These are phyloP conservation scores for Neonothopanus nambi DNA, from an alignment of 1,284 basidiomycete species.

Conservation along the genomic window DNA sequence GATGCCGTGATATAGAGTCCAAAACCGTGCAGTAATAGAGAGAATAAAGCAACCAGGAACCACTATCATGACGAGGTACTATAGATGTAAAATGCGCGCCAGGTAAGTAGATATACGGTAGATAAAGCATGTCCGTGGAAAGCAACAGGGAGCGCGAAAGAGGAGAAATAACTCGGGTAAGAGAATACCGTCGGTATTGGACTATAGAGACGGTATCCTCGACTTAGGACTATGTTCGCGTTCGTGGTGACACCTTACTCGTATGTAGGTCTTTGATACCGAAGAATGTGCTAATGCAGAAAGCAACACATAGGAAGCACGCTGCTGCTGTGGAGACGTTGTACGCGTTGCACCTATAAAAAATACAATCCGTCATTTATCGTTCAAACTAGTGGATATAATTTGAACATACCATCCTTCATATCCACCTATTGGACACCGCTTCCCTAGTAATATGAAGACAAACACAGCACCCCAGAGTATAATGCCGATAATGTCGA, in stretches of 20 bases:
- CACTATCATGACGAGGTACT: not conserved
- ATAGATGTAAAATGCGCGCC: too few relatives aligned
- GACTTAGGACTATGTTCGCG: slow-evolving; percentile 24
- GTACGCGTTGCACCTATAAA: slow-evolving; percentile 66
- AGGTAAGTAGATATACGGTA: not conserved
- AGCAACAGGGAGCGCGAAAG: not conserved
- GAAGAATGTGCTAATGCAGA: slow-evolving; percentile 59
- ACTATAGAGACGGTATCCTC: too few relatives aligned
- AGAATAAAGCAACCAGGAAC: slow-evolving; percentile 3
- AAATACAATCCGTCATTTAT: slow-evolving; percentile 4
- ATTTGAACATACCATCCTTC: slow-evolving; percentile 56
- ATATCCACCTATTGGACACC: slow-evolving; percentile 60
- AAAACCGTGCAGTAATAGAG: too few relatives aligned
- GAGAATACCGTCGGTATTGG: too few relatives aligned
- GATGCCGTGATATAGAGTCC: not conserved
- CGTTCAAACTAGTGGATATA: not conserved
- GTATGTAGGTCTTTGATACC: slow-evolving; percentile 63
- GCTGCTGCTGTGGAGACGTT: slow-evolving; percentile 63
- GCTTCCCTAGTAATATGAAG: slow-evolving; percentile 57
- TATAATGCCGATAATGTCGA: slow-evolving; percentile 51
- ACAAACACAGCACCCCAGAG: slow-evolving; percentile 62
- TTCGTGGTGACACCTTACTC: slow-evolving; percentile 52
- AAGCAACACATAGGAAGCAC: slow-evolving; percentile 55
- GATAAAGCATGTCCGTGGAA: not conserved
- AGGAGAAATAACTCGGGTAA: not conserved